A percentile compares a stretch with the other conserved stretches of the same genome.
Evolutionary conservation across 768 basidiomycete species (phyloP).

Genomic region (Rhodotorula babjevae): DNA sequence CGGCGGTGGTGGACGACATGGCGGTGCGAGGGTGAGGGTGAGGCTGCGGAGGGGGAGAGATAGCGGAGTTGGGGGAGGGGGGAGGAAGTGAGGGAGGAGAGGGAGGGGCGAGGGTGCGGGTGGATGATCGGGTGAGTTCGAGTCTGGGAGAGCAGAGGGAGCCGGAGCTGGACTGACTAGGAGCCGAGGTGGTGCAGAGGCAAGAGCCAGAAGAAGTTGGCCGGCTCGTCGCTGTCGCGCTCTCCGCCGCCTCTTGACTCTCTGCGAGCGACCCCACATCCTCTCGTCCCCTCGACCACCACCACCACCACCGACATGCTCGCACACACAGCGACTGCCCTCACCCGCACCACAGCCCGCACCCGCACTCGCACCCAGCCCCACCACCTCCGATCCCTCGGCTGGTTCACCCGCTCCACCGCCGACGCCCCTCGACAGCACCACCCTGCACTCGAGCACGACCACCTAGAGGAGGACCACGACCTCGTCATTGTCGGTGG

Average conservation of each 20-base stretch:
- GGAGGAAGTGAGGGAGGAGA: no score
- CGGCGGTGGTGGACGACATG: conserved; percentile 15
- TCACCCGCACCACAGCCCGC: no score
- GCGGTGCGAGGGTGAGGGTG: background rate
- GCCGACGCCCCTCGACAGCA: no score
- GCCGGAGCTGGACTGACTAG: no score
- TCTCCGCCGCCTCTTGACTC: no score
- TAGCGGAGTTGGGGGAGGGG: background rate
- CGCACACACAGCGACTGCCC: background rate
- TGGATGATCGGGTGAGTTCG: background rate
- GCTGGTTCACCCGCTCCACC: conserved; percentile 2
- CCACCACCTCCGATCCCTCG: background rate
- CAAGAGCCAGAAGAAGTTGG: no score
- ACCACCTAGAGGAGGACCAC: conserved; percentile 47
- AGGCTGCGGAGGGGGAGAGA: background rate
- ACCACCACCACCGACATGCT: background rate
- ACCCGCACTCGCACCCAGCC: background rate
- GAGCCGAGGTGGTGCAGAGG: no score
- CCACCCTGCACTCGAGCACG: background rate
- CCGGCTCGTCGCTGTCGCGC: no score
- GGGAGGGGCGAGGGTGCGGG: background rate
- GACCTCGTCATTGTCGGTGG: conserved; percentile 94
- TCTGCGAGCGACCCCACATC: no score
- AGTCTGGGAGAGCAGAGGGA: background rate
- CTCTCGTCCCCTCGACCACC: no score